phyloP scores from a whole-genome alignment of 1,284 basidiomycete genomes.

The Pseudomicrostroma phylloplanum region DNA sequence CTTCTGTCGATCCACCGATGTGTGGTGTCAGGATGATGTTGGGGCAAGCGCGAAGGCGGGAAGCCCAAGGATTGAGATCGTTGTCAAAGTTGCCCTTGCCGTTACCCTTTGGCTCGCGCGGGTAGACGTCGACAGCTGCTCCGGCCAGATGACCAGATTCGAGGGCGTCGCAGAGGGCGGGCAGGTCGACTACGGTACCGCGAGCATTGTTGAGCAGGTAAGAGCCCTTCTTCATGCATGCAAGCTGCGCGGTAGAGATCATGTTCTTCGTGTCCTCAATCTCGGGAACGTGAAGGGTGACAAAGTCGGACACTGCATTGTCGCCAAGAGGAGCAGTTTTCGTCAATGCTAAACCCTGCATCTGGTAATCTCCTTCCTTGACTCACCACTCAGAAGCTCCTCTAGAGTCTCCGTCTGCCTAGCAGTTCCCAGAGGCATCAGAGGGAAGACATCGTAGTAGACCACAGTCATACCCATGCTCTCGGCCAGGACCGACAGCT shows the following conservation, averaged over 20 bases:
- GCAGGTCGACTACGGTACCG: constrained; percentile 89
- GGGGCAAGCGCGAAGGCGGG: constrained; percentile 32
- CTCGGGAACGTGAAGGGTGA: constrained; percentile 94
- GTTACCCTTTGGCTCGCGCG: constrained; percentile 83
- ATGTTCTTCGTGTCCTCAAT: constrained; percentile 91
- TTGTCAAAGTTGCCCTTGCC: constrained; percentile 65
- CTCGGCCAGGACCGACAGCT: constrained; percentile 94
- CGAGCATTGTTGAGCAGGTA: constrained; percentile 98
- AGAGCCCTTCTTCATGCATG: constrained; percentile 87
- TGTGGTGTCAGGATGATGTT: constrained; percentile 62
- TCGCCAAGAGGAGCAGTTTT: background rate
- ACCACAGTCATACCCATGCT: constrained; percentile 92
- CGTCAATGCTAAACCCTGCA: background rate
- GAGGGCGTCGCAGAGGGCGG: constrained; percentile 75
- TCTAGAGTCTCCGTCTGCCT: constrained; percentile 77
- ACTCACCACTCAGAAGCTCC: constrained; percentile 62
- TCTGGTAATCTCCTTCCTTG: background rate
- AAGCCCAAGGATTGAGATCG: constrained; percentile 44
- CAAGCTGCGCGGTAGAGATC: constrained; percentile 72
- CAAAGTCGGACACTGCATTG: constrained; percentile 60
- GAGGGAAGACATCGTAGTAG: constrained; percentile 90
- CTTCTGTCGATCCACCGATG: constrained; percentile 97
- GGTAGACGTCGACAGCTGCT: constrained; percentile 91
- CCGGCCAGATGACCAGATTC: constrained; percentile 82
- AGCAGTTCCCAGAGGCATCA: constrained; percentile 95